phyloP scores from a whole-genome alignment of 139 green algal species.

The Volvox africanus region DNA sequence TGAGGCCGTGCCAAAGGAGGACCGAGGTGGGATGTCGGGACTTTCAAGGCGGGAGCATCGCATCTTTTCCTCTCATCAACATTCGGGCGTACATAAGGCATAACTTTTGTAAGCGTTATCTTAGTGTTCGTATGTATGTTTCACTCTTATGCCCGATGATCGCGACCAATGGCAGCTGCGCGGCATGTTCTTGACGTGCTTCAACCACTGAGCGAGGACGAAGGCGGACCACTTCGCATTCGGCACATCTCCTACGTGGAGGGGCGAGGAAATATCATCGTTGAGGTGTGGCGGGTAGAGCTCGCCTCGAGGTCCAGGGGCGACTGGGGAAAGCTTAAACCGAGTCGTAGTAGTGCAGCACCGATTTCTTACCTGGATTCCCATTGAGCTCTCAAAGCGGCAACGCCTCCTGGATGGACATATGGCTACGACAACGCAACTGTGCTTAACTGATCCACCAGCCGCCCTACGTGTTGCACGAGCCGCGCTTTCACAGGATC shows the following conservation, averaged over 20 bases:
- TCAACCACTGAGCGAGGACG: conserved; percentile 67
- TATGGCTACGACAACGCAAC: too few species aligned
- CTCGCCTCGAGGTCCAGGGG: too few species aligned
- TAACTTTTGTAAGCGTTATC: background rate
- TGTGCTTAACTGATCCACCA: too few species aligned
- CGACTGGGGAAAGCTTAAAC: too few species aligned
- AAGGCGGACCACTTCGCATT: conserved; percentile 73
- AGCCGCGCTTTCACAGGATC: too few species aligned
- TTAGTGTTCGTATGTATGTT: too few species aligned
- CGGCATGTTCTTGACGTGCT: conserved; percentile 80
- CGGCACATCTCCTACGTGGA: conserved; percentile 76
- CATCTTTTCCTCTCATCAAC: background rate
- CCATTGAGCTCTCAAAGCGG: too few species aligned
- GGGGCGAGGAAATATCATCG: conserved; percentile 80
- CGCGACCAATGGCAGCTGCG: conserved; percentile 52
- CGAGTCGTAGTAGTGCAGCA: too few species aligned
- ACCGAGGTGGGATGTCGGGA: conserved; percentile 57
- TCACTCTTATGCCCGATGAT: too few species aligned
- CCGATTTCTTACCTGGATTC: too few species aligned
- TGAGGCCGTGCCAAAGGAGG: conserved; percentile 74
- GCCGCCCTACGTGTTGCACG: too few species aligned
- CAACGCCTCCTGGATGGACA: too few species aligned
- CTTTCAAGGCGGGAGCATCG: background rate
- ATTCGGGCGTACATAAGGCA: background rate
- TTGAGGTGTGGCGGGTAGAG: conserved; percentile 51